phyloP scores from a whole-genome alignment of 2,329 filamentous ascomycete genomes.

The Neonectria hederae region DNA sequence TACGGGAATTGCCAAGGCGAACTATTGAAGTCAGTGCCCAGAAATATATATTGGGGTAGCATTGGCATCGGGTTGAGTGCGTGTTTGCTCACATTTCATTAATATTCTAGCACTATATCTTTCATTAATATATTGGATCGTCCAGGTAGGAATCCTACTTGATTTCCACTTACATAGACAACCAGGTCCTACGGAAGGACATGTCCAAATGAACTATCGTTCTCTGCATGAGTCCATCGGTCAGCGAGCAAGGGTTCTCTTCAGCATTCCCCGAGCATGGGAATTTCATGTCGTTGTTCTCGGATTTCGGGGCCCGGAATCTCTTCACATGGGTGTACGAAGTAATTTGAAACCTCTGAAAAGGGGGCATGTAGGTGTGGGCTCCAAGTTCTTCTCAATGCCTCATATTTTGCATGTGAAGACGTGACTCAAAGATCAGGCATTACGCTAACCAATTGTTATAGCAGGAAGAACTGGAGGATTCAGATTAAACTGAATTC shows the following conservation, averaged over 20 bases:
- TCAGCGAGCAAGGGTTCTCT: neutral
- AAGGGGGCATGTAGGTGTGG: neutral
- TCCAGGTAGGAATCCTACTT: neutral
- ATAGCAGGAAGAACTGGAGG: neutral
- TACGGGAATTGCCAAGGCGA: neutral
- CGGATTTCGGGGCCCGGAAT: neutral
- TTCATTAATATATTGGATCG: constrained; percentile 1
- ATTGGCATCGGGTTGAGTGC: neutral
- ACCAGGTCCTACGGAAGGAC: neutral
- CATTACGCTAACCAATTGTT: neutral
- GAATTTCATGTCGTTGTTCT: neutral
- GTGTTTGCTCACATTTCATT: neutral
- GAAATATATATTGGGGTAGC: neutral
- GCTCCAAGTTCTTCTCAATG: neutral
- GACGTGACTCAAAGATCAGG: too few relatives aligned
- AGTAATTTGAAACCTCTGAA: neutral
- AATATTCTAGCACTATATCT: neutral
- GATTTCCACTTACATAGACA: neutral
- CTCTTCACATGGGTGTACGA: neutral
- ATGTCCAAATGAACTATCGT: neutral
- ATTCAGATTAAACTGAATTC: neutral
- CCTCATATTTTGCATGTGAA: neutral
- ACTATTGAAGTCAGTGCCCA: neutral
- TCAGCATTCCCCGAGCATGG: neutral
- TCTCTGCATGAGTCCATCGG: neutral